Evolutionary conservation across 1,284 basidiomycete genomes (phyloP).

Genomic region (Porogramme epimiltina): DNA sequence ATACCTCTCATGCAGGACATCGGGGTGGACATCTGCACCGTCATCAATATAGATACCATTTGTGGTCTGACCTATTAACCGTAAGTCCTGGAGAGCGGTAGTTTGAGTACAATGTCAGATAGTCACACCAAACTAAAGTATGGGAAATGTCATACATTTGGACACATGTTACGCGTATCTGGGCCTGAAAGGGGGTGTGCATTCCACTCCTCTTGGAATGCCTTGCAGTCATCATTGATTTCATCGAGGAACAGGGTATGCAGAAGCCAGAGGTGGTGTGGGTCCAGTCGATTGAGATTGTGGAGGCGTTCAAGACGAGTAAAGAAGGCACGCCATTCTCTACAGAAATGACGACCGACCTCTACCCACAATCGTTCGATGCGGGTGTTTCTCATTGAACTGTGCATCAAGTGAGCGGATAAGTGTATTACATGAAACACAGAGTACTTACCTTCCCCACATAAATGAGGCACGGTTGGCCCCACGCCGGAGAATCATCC

Average conservation of each 20-base stretch:
- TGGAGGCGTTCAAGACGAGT: slow-evolving; percentile 37
- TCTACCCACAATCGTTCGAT: slow-evolving; percentile 44
- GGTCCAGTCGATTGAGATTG: slow-evolving; percentile 30
- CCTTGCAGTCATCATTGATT: slow-evolving; percentile 40
- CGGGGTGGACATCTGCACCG: too few species aligned
- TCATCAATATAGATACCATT: too few species aligned
- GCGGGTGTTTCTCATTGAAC: slow-evolving; percentile 31
- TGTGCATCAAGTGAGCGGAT: too few species aligned
- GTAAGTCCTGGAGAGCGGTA: too few species aligned
- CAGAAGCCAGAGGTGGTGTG: slow-evolving; percentile 44
- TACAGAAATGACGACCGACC: slow-evolving; percentile 37
- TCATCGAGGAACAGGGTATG: slow-evolving; percentile 41
- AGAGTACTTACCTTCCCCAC: too few species aligned
- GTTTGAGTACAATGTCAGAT: too few species aligned
- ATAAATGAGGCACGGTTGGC: too few species aligned
- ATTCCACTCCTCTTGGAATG: background rate
- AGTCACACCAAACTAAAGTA: too few species aligned
- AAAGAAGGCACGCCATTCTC: slow-evolving; percentile 45
- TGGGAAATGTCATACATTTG: background rate
- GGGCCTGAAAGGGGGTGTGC: background rate
- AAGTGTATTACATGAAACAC: too few species aligned
- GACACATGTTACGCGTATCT: background rate
- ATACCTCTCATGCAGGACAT: too few species aligned
- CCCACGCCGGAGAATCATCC: too few species aligned
- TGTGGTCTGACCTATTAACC: too few species aligned